Conservation (phyloP, 192 early-diverging fungal species). For the Mortierella antarctica region DNA sequence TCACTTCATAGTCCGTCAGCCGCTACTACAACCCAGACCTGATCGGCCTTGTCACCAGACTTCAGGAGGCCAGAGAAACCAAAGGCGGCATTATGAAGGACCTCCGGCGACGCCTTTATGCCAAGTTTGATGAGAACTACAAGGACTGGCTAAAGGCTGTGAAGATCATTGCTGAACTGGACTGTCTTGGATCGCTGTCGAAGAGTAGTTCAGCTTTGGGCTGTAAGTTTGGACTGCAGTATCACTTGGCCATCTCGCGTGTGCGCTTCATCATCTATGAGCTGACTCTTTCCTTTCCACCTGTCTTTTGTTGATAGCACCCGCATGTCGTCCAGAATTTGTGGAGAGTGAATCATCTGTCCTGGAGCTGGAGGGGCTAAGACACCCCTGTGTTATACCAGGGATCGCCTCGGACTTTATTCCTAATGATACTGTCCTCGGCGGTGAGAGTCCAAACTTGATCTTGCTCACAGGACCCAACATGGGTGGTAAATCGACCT, state of each 20-base stretch:
- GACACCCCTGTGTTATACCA: conserved; percentile 93
- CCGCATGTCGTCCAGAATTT: conserved; percentile 89
- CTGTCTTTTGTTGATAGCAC: conserved; percentile 54
- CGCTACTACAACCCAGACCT: conserved; percentile 87
- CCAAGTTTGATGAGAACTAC: conserved; percentile 87
- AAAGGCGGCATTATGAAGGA: conserved; percentile 79
- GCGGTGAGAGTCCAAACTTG: conserved; percentile 72
- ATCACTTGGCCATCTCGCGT: background rate
- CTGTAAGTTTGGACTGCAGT: conserved; percentile 47
- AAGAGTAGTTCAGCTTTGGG: conserved; percentile 74
- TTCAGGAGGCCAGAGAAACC: conserved; percentile 86
- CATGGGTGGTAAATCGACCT: conserved; percentile 99
- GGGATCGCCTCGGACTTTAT: conserved; percentile 82
- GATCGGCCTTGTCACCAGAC: conserved; percentile 71
- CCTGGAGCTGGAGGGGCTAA: conserved; percentile 86
- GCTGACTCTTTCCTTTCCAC: background rate
- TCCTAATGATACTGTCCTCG: conserved; percentile 93
- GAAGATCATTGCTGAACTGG: conserved; percentile 83
- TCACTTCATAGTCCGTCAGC: conserved; percentile 65
- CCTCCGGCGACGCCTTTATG: conserved; percentile 80
- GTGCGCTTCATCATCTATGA: background rate
- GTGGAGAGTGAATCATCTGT: conserved; percentile 71
- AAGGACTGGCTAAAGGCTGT: conserved; percentile 75
- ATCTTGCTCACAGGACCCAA: conserved; percentile 98
- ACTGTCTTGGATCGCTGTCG: conserved; percentile 85